phyloP scores from a whole-genome alignment of 352 stramenopile species.

The Phytophthora agathidicida region DNA sequence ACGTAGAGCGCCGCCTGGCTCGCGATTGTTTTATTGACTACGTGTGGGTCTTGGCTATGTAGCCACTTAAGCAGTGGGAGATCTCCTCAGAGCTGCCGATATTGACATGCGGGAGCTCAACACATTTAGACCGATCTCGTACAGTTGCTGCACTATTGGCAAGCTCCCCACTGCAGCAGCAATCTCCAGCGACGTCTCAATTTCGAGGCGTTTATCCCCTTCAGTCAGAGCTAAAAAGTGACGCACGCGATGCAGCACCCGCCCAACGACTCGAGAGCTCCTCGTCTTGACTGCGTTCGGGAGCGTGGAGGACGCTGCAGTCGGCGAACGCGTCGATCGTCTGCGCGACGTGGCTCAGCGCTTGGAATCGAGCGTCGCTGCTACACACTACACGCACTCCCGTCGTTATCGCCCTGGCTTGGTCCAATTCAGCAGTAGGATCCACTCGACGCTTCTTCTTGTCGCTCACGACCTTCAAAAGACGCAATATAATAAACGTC shows the following conservation, averaged over 20 bases:
- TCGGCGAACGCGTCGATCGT: constrained; percentile 5
- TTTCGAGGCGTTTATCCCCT: neutral
- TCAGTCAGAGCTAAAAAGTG: neutral
- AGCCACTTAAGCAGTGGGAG: constrained; percentile 4
- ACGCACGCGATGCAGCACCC: neutral
- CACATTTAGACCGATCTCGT: neutral
- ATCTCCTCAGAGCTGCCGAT: neutral
- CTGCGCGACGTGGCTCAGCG: neutral
- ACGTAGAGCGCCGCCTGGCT: neutral
- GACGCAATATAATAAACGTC: too few species aligned
- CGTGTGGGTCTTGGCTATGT: neutral
- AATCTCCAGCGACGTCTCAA: too few species aligned
- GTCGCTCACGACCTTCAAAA: neutral
- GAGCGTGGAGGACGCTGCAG: neutral
- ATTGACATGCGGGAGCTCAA: neutral
- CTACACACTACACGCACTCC: constrained; percentile 6
- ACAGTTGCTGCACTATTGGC: neutral
- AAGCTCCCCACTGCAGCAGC: neutral
- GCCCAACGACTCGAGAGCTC: neutral
- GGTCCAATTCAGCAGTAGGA: neutral
- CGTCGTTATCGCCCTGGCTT: neutral
- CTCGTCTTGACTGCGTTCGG: neutral
- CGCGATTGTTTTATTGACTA: neutral
- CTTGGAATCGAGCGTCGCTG: neutral
- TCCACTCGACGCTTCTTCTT: neutral